Conservation (phyloP, 2,329 filamentous ascomycete species). For the Beauveria scarabaeidicola region DNA sequence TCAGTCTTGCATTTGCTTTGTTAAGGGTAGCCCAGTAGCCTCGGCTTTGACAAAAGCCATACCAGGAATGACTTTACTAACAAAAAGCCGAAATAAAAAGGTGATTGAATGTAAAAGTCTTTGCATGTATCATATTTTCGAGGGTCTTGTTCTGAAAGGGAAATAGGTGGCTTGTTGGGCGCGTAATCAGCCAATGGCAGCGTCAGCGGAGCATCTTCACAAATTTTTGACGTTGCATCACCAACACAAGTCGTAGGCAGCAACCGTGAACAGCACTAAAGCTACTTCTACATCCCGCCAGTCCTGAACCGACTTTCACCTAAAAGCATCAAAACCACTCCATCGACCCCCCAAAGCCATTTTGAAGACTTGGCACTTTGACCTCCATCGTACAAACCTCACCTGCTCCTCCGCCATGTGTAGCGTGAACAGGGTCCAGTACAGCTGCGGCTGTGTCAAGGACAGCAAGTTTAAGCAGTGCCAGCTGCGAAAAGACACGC, state of each 20-base stretch:
- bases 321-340: too few relatives aligned
- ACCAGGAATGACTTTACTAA: background rate
- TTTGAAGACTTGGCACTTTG: too few relatives aligned
- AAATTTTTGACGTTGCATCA: too few relatives aligned
- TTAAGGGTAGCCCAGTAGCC: background rate
- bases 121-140: too few relatives aligned
- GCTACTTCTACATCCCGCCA: too few relatives aligned
- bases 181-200: background rate
- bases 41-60: too few relatives aligned
- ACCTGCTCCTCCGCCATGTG: background rate
- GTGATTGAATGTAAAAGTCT: too few relatives aligned
- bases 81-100: background rate
- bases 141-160: too few relatives aligned
- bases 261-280: too few relatives aligned
- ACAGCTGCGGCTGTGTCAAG: constrained; percentile 2
- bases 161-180: background rate
- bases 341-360: too few relatives aligned
- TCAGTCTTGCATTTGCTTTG: background rate
- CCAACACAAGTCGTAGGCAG: background rate
- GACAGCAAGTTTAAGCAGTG: background rate
- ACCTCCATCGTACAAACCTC: too few relatives aligned
- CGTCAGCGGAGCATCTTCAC: background rate
- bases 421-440: background rate
- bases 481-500: background rate
- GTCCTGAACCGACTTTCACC: too few relatives aligned